Evolutionary conservation across 176 grass and related monocot genomes (phyloP).

Genomic region (Sorghum bicolor): DNA sequence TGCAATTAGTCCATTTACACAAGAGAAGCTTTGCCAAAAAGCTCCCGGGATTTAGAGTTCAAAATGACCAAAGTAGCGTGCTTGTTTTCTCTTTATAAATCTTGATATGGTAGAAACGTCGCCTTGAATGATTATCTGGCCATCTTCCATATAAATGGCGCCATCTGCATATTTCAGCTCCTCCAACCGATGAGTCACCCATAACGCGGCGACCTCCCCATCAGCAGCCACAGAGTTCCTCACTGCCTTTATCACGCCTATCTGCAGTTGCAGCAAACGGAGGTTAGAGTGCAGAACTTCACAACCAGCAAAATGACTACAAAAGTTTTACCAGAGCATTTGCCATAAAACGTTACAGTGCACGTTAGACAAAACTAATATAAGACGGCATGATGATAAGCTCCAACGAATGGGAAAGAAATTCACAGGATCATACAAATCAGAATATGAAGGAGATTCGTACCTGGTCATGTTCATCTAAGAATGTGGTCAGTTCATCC

Average conservation of each 20-base stretch:
- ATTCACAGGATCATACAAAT: background rate
- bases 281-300: background rate
- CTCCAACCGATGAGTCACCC: slow-evolving; percentile 96
- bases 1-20: background rate
- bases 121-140: slow-evolving; percentile 66
- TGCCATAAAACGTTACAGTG: background rate
- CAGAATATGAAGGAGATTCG: background rate
- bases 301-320: background rate
- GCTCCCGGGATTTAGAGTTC: slow-evolving; percentile 40
- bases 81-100: slow-evolving; percentile 82
- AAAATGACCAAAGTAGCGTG: slow-evolving; percentile 50
- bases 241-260: slow-evolving; percentile 80
- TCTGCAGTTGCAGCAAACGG: slow-evolving; percentile 42
- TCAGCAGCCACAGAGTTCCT: slow-evolving; percentile 65
- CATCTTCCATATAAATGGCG: slow-evolving; percentile 97
- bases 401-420: slow-evolving; percentile 4
- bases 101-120: slow-evolving; percentile 50
- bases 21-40: background rate
- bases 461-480: slow-evolving; percentile 97
- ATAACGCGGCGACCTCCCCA: slow-evolving; percentile 76
- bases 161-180: slow-evolving; percentile 93
- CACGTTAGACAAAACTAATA: background rate
- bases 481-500: slow-evolving; percentile 91
- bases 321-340: background rate
- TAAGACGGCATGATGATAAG: slow-evolving; percentile 6